Evolutionary conservation across 1,284 basidiomycete species (phyloP).

Genomic region (Ceratobasidium sp.): DNA sequence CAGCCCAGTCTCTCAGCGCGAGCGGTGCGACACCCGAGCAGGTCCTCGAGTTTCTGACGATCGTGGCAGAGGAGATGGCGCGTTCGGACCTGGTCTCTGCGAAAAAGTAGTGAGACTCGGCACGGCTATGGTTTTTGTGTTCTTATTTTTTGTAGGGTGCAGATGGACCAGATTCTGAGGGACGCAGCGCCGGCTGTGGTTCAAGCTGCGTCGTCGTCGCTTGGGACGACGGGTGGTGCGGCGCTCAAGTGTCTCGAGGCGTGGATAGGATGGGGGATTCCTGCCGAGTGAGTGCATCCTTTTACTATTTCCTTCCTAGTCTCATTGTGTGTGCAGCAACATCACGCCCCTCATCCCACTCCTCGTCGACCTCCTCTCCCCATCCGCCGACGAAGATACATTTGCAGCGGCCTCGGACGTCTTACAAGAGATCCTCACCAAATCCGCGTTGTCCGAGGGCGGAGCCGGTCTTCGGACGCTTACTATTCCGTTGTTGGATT

Average conservation of each 20-base stretch:
- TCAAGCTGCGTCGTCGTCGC: conserved; percentile 49
- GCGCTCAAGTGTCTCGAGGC: conserved; percentile 82
- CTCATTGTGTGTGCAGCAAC: conserved; percentile 58
- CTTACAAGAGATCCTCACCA: conserved; percentile 79
- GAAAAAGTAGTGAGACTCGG: conserved; percentile 67
- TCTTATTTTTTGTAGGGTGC: conserved; percentile 53
- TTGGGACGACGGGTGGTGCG: conserved; percentile 64
- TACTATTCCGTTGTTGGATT: conserved; percentile 83
- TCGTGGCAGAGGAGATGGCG: conserved; percentile 82
- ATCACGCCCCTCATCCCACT: conserved; percentile 71
- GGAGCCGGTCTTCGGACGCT: conserved; percentile 56
- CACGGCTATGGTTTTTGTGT: neutral
- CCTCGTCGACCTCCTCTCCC: conserved; percentile 69
- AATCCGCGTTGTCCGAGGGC: conserved; percentile 76
- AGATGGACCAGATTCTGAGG: conserved; percentile 70
- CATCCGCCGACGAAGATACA: conserved; percentile 62
- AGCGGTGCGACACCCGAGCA: conserved; percentile 66
- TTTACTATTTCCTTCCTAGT: neutral
- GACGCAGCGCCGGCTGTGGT: conserved; percentile 76
- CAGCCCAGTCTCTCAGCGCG: conserved; percentile 67
- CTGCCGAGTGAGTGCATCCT: conserved; percentile 65
- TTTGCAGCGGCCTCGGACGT: conserved; percentile 76
- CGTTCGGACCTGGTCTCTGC: conserved; percentile 78
- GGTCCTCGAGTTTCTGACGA: conserved; percentile 82
- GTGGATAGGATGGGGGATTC: conserved; percentile 77